Evolutionary conservation across 495 filamentous ascomycete genomes (phyloP).

Genomic region (Xylaria castorea): DNA sequence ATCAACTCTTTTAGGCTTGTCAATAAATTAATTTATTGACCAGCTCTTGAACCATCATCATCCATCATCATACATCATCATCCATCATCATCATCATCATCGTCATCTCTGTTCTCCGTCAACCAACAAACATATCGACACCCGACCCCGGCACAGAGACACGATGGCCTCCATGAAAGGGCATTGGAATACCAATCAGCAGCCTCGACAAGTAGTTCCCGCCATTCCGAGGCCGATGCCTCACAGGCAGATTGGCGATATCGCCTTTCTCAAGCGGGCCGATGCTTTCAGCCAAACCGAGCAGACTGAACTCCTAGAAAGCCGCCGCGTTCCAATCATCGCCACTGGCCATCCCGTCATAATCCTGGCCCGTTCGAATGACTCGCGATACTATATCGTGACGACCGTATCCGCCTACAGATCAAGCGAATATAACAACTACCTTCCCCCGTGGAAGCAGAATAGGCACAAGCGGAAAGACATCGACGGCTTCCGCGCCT

Average conservation of each 20-base stretch:
- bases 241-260: conserved; percentile 7
- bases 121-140: neutral
- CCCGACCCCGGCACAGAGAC: neutral
- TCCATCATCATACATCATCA: too few species aligned
- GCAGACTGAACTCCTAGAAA: conserved; percentile 24
- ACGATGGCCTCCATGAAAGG: neutral
- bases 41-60: too few species aligned
- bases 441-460: conserved; percentile 43
- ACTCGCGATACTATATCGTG: conserved; percentile 32
- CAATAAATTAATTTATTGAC: too few species aligned
- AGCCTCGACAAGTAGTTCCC: neutral
- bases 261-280: conserved; percentile 27
- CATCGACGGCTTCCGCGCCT: conserved; percentile 37
- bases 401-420: conserved; percentile 45
- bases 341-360: conserved; percentile 46
- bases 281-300: conserved; percentile 25
- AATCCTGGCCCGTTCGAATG: conserved; percentile 32
- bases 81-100: too few species aligned
- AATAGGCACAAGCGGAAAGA: conserved; percentile 27
- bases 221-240: neutral
- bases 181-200: too few species aligned
- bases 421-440: conserved; percentile 30
- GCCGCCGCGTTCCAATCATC: conserved; percentile 25
- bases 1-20: too few species aligned
- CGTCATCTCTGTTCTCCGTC: neutral